A percentile compares a stretch with the other conserved stretches of the same genome.
These are phyloP conservation scores for Massospora cicadina DNA, from an alignment of 371 early-diverging fungal species.

Conservation along the genomic window DNA sequence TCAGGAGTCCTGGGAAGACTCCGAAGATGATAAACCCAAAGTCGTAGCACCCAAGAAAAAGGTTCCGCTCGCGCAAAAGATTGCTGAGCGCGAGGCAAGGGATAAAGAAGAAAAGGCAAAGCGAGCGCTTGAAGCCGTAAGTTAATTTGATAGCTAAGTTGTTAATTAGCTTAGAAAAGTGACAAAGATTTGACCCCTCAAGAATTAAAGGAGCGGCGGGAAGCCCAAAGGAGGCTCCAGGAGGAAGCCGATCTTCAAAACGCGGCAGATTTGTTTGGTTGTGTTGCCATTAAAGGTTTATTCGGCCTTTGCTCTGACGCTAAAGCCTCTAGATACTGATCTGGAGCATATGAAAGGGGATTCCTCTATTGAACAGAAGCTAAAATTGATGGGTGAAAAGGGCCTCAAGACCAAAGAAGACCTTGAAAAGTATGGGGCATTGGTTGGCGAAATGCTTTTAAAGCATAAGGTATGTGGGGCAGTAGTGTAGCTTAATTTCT, in stretches of 20 bases:
- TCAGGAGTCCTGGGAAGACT: slow-evolving; percentile 55
- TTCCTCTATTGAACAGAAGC: not conserved
- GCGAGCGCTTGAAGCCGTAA: slow-evolving; percentile 23
- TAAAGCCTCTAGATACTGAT: not conserved
- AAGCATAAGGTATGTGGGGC: slow-evolving; percentile 33
- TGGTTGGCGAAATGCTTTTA: slow-evolving; percentile 46
- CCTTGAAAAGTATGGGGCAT: slow-evolving; percentile 53
- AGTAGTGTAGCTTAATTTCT: not conserved
- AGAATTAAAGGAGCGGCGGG: slow-evolving; percentile 8
- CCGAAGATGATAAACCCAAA: slow-evolving; percentile 37
- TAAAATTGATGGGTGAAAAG: not conserved
- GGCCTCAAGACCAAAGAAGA: slow-evolving; percentile 62
- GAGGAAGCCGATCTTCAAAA: slow-evolving; percentile 68
- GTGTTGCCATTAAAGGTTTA: slow-evolving; percentile 34
- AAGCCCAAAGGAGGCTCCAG: slow-evolving; percentile 31
- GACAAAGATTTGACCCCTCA: slow-evolving; percentile 17
- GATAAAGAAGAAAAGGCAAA: slow-evolving; percentile 33
- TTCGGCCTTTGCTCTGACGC: not conserved
- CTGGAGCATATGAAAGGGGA: not conserved
- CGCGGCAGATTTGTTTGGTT: slow-evolving; percentile 68
- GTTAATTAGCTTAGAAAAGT: slow-evolving; percentile 9
- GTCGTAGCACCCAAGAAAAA: slow-evolving; percentile 40
- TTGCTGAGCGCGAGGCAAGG: slow-evolving; percentile 51
- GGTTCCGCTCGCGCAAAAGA: slow-evolving; percentile 48
- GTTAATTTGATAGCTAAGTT: not conserved